These are phyloP conservation scores for Candida dubliniensis DNA, from an alignment of 1,139 yeast species.

Conservation along the genomic window DNA sequence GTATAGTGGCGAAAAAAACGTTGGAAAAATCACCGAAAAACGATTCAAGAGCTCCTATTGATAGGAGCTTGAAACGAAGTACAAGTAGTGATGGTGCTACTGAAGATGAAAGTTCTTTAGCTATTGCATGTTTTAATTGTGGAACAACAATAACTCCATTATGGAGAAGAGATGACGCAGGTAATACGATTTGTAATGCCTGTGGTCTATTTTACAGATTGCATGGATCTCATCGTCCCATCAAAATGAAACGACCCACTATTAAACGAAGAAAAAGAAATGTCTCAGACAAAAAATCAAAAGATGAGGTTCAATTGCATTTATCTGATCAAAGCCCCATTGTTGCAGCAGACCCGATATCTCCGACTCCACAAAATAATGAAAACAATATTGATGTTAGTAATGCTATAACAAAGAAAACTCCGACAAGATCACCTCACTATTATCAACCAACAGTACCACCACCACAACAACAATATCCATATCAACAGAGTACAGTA, in stretches of 20 bases:
- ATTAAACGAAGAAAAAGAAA: slow-evolving; percentile 73
- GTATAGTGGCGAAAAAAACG: slow-evolving; percentile 41
- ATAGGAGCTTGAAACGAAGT: background rate
- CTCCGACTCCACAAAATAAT: slow-evolving; percentile 5
- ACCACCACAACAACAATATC: slow-evolving; percentile 8
- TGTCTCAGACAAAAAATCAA: slow-evolving; percentile 15
- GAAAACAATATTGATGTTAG: slow-evolving; percentile 5
- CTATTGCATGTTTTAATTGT: slow-evolving; percentile 80
- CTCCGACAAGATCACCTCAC: slow-evolving; percentile 2
- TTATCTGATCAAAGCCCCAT: background rate
- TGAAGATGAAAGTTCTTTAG: slow-evolving; percentile 42
- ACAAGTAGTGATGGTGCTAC: background rate
- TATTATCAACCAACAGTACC: slow-evolving; percentile 6
- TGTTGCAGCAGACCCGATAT: background rate
- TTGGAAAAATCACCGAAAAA: slow-evolving; percentile 11
- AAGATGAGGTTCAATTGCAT: slow-evolving; percentile 6
- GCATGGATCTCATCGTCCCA: slow-evolving; percentile 80
- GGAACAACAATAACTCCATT: slow-evolving; percentile 82
- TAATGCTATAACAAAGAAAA: slow-evolving; percentile 4
- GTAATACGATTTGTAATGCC: slow-evolving; percentile 84
- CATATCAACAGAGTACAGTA: background rate
- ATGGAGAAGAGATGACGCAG: slow-evolving; percentile 82
- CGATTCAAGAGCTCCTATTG: background rate
- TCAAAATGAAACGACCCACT: slow-evolving; percentile 67
- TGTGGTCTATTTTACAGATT: slow-evolving; percentile 80